phyloP scores from a whole-genome alignment of 768 basidiomycete genomes.

The Epithele typhae region DNA sequence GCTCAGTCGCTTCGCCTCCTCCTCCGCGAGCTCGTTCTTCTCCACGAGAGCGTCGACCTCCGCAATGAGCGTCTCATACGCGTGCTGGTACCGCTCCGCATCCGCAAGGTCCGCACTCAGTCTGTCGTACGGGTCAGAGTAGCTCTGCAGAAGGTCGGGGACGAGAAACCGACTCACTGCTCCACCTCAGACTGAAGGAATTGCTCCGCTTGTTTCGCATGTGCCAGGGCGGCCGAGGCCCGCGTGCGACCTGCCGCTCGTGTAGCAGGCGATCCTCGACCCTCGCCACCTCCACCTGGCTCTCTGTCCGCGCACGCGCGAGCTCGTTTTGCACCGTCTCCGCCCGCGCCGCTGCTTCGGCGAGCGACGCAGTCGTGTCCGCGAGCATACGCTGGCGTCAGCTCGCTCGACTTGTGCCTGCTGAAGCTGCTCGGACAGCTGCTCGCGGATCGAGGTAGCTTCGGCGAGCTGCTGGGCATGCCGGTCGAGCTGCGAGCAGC shows the following conservation, averaged over 20 bases:
- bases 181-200: constrained; percentile 65
- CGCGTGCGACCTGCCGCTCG: constrained; percentile 39
- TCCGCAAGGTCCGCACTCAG: constrained; percentile 50
- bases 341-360: constrained; percentile 16
- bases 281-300: constrained; percentile 28
- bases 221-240: constrained; percentile 46
- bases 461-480: constrained; percentile 35
- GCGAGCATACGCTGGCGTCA: constrained; percentile 18
- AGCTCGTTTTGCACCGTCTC: constrained; percentile 26
- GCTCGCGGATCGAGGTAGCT: constrained; percentile 37
- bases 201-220: constrained; percentile 61
- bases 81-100: constrained; percentile 62
- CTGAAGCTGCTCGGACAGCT: constrained; percentile 39
- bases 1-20: constrained; percentile 71
- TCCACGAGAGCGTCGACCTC: constrained; percentile 62
- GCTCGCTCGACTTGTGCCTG: constrained; percentile 18
- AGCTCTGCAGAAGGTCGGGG: no score
- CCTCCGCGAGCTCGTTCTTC: constrained; percentile 74
- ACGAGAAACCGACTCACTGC: constrained; percentile 57
- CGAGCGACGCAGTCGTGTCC: constrained; percentile 17
- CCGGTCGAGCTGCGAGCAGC: constrained; percentile 12
- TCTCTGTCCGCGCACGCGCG: constrained; percentile 23
- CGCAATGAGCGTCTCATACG: constrained; percentile 61
- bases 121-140: constrained; percentile 28
- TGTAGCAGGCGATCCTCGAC: constrained; percentile 23